Evolutionary conservation across 148 eudicot genomes (phyloP).

Genomic region (Camellia japonica): DNA sequence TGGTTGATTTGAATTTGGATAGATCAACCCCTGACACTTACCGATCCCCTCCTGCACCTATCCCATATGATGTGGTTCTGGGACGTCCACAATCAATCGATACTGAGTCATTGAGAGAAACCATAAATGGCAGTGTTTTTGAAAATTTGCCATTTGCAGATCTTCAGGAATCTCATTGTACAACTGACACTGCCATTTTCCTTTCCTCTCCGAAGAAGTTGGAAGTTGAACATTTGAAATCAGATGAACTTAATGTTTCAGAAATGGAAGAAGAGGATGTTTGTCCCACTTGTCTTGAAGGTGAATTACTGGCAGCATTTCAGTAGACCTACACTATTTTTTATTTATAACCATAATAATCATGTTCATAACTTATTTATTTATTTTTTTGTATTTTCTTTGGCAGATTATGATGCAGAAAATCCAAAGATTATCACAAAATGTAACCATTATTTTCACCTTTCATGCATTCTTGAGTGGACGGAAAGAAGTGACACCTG

Average conservation of each 20-base stretch:
- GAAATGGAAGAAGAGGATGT: constrained; percentile 69
- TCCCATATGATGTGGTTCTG: constrained; percentile 75
- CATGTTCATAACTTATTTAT: not conserved
- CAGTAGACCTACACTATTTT: not conserved
- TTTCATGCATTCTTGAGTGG: constrained; percentile 96
- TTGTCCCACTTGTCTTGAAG: constrained; percentile 96
- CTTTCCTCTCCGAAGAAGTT: constrained; percentile 62
- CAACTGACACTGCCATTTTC: constrained; percentile 41
- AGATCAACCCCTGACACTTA: constrained; percentile 79
- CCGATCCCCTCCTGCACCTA: constrained; percentile 78
- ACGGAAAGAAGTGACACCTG: constrained; percentile 95
- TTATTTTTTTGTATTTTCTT: not conserved
- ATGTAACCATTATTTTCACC: constrained; percentile 88
- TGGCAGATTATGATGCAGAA: constrained; percentile 70
- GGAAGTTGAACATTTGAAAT: constrained; percentile 44
- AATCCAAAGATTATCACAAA: constrained; percentile 72
- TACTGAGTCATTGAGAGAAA: constrained; percentile 25
- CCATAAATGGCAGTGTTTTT: constrained; percentile 25
- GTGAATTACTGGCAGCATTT: constrained; percentile 25
- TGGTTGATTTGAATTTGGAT: constrained; percentile 68
- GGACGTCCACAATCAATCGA: constrained; percentile 53
- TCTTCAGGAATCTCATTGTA: constrained; percentile 32
- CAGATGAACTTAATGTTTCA: constrained; percentile 29
- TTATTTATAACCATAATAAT: not conserved
- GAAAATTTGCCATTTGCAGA: constrained; percentile 27